A percentile compares a stretch with the other conserved stretches of the same genome.
Conservation (phyloP, 139 green algal genomes). For the Chara braunii region DNA sequence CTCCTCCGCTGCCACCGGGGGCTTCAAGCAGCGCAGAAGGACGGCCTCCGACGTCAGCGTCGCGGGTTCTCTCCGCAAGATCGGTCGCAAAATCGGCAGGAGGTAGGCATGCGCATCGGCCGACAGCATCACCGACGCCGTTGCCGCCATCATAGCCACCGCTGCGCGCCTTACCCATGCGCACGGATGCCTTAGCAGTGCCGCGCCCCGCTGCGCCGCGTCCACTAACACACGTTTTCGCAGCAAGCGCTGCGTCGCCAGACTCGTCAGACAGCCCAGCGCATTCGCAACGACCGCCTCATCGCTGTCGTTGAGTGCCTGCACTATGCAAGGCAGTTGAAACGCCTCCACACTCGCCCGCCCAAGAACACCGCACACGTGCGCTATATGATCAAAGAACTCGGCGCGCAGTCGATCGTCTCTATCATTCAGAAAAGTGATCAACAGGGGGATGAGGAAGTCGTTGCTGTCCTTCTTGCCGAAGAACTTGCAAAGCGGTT, state of each 20-base stretch:
- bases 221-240: slow-evolving; percentile 55
- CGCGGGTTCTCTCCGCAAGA: slow-evolving; percentile 37
- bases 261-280: slow-evolving; percentile 55
- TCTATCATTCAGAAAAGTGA: slow-evolving; percentile 88
- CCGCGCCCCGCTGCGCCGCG: slow-evolving; percentile 41
- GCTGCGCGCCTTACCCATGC: slow-evolving; percentile 52
- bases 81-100: slow-evolving; percentile 46
- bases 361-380: slow-evolving; percentile 28
- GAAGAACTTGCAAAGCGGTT: slow-evolving; percentile 46
- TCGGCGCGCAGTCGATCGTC: slow-evolving; percentile 63
- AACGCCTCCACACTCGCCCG: slow-evolving; percentile 62
- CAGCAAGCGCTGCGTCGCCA: slow-evolving; percentile 41
- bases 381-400: slow-evolving; percentile 30
- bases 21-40: slow-evolving; percentile 17
- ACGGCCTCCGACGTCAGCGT: slow-evolving; percentile 16
- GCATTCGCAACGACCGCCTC: slow-evolving; percentile 59
- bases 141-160: slow-evolving; percentile 57
- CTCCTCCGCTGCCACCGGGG: slow-evolving; percentile 5
- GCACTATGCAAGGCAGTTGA: slow-evolving; percentile 81
- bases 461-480: slow-evolving; percentile 57
- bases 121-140: slow-evolving; percentile 47
- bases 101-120: slow-evolving; percentile 67
- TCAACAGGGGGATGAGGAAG: slow-evolving; percentile 81
- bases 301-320: slow-evolving; percentile 56
- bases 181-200: slow-evolving; percentile 44